Conservation (phyloP, 805 yeast species). For the Yarrowia alimentaria region DNA sequence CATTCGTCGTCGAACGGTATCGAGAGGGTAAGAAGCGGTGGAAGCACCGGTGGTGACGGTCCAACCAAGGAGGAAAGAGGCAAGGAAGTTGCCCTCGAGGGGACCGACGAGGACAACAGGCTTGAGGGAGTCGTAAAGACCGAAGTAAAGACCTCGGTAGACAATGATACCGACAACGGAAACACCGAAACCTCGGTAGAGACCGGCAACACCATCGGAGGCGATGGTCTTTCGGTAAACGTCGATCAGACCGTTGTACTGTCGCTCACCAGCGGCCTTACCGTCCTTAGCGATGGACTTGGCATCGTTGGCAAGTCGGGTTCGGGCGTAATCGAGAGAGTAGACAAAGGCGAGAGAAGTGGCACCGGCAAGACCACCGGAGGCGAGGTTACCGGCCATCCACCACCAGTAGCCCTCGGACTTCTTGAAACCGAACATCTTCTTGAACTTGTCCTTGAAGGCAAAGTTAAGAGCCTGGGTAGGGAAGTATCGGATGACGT, state of each 20-base stretch:
- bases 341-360: conserved; percentile 87
- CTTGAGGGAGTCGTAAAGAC: conserved; percentile 94
- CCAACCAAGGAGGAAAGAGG: conserved; percentile 97
- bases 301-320: conserved; percentile 98
- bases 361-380: conserved; percentile 99
- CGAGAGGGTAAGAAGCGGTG: conserved; percentile 98
- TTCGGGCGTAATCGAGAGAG: conserved; percentile 98
- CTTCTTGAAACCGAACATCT: conserved; percentile 95
- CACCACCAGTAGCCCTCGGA: conserved; percentile 89
- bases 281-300: conserved; percentile 81
- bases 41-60: conserved; percentile 97
- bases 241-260: conserved; percentile 95
- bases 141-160: conserved; percentile 99
- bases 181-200: conserved; percentile 99
- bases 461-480: conserved; percentile 98
- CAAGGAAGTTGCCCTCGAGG: conserved; percentile 89
- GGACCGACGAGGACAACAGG: conserved; percentile 93
- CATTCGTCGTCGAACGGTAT: conserved; percentile 99
- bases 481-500: conserved; percentile 98
- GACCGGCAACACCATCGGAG: conserved; percentile 96
- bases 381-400: conserved; percentile 95
- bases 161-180: conserved; percentile 96
- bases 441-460: conserved; percentile 96
- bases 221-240: conserved; percentile 95
- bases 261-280: conserved; percentile 80